Percentiles rank a stretch among this genome's conserved stretches.
phyloP scores from a whole-genome alignment of 257 asterid genomes.

The Solanum medicagineum region DNA sequence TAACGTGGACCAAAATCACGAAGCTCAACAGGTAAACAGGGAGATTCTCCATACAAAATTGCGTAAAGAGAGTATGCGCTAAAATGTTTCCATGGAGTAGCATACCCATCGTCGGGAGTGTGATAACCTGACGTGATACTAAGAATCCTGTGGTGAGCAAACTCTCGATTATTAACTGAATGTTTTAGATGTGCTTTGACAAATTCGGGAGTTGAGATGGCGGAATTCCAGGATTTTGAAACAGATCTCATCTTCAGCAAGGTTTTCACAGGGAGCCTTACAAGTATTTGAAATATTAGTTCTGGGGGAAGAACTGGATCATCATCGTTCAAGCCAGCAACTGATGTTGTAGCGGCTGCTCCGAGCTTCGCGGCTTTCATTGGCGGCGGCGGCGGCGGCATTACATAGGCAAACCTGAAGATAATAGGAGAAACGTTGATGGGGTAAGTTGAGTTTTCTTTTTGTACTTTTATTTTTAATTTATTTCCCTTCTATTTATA shows the following conservation, averaged over 20 bases:
- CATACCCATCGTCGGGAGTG: neutral
- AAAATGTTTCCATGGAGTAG: neutral
- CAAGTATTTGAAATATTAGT: neutral
- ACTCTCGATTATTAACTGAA: neutral
- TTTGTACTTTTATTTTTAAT: neutral
- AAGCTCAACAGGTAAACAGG: neutral
- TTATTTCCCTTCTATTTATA: neutral
- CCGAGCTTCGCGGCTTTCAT: neutral
- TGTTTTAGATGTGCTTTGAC: slow-evolving; percentile 16
- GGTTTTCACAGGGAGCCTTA: slow-evolving; percentile 27
- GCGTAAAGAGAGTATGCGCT: slow-evolving; percentile 16
- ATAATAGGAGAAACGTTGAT: neutral
- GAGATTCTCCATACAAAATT: slow-evolving; percentile 5
- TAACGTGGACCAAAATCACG: neutral
- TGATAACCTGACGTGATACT: neutral
- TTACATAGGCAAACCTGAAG: neutral
- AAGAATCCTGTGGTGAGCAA: neutral
- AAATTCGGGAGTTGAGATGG: slow-evolving; percentile 27
- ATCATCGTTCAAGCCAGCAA: neutral
- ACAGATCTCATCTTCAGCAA: slow-evolving; percentile 21
- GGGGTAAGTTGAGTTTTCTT: neutral
- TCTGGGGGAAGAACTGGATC: neutral
- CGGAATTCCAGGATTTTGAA: neutral
- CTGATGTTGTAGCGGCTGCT: neutral
- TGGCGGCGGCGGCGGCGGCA: neutral